Evolutionary conservation across 306 rosid species (phyloP).

Genomic region (Inga laurina): DNA sequence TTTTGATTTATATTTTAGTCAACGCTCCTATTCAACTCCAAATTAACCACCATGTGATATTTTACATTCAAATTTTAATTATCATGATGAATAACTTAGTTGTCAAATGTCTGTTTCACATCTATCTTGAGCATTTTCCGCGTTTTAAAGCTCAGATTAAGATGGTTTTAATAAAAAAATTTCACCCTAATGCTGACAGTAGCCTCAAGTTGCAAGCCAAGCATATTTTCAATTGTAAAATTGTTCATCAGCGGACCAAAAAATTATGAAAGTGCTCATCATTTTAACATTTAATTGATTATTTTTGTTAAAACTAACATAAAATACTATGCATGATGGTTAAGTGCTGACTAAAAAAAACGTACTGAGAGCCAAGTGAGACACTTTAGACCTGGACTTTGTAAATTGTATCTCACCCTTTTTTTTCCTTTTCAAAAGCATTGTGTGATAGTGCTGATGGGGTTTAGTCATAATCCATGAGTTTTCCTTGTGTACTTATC

Average conservation of each 20-base stretch:
- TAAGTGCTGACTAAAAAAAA: not conserved
- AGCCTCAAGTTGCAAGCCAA: not conserved
- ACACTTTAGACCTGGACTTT: not conserved
- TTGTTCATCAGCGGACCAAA: not conserved
- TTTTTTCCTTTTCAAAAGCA: not conserved
- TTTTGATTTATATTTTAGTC: not conserved
- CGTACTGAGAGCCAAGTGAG: not conserved
- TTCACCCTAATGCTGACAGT: not conserved
- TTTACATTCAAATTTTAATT: not conserved
- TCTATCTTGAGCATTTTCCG: not conserved
- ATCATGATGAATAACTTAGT: not conserved
- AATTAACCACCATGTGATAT: not conserved
- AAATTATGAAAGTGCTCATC: not conserved
- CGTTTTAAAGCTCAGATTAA: not conserved
- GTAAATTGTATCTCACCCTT: not conserved
- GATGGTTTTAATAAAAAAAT: not conserved
- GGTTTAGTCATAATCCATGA: not conserved
- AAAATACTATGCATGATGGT: not conserved
- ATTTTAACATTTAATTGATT: not conserved
- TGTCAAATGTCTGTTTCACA: not conserved
- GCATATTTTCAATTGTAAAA: not conserved
- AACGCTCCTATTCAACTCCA: not conserved
- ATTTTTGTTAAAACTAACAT: not conserved
- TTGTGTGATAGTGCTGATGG: not conserved
- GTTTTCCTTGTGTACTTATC: not conserved